Base-by-base conservation (phyloP, 331 rosid genomes). In the Acacia pycnantha region DNA sequence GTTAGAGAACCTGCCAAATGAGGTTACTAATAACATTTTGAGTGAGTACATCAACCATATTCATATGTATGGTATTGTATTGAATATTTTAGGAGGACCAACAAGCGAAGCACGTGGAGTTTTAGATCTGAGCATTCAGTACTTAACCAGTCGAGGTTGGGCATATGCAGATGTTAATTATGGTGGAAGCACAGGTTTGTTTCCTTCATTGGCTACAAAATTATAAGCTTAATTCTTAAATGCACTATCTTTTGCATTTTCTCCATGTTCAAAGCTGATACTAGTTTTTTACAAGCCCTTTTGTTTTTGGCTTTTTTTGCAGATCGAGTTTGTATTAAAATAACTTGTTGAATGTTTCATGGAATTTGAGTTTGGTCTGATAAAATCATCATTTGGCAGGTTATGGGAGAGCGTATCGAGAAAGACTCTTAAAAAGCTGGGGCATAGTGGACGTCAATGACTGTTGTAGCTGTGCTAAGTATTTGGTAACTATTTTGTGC, bases 141-240 rank as follows among this genome's bases (percentile, higher is more conserved):
- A 89, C 81, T 96, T 93, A 95, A 96, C 99, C 37, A 96, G 99
- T 84, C 89, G 97, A 35, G 97, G 99, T 44, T 96, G 99, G 99
- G 98, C 94, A 48, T 66, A 86, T 22, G 98, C 82, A 68, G 94
- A 94, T 86, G 98, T 94, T 83, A 96, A 96, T 83, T 96, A 92
- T 70, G 98, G 98, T 61, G 99, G 98, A 84, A 96, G 99, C 97
- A 92, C 98, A 71, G 99, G 99, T 96, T 86, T 82, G 99, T 88
- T 84, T 82, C 78, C 84, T 40, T 67, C 74, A 50, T 85, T 70
- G 54, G 74, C 75, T 75, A 14, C 75, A 65, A 29, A 73, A 68
- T 65, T 62, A 73, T 75, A 44, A 62, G 72, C 82, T 67, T 8
- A 61, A 44, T 73, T 73, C 78, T 67, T 8, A 53, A 79, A 48